Conservation (phyloP, 1,284 basidiomycete genomes). For the Apiotrichum gamsii region DNA sequence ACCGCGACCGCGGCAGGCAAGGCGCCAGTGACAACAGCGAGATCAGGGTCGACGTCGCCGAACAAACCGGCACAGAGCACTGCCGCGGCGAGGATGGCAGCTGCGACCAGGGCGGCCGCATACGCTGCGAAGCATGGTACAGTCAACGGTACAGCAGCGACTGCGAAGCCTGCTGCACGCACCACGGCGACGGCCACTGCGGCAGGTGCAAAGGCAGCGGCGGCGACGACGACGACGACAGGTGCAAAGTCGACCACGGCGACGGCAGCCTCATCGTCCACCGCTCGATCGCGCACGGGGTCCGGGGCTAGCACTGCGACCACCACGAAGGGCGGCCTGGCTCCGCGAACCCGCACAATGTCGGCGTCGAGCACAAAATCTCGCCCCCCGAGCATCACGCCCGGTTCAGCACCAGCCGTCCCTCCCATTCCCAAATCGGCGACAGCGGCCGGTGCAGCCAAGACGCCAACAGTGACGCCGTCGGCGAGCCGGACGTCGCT, state of each 20-base stretch:
- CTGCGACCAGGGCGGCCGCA: background rate
- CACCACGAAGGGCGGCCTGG: background rate
- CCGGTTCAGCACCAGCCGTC: background rate
- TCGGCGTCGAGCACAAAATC: slow-evolving; percentile 9
- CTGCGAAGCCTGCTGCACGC: too few species aligned
- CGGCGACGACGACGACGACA: background rate
- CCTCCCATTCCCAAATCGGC: background rate
- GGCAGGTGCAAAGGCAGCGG: background rate
- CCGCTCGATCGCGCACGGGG: background rate
- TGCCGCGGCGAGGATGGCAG: background rate
- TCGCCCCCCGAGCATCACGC: background rate
- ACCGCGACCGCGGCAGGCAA: background rate
- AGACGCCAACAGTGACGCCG: too few species aligned
- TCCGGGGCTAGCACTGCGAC: background rate
- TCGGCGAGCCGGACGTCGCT: too few species aligned
- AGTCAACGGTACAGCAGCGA: too few species aligned
- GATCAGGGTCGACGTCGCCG: background rate
- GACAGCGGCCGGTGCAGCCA: background rate
- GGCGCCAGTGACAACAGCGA: background rate
- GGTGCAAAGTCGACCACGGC: background rate
- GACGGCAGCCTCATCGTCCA: background rate
- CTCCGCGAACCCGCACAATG: slow-evolving; percentile 7
- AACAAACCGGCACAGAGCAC: background rate
- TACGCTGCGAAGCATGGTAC: too few species aligned
- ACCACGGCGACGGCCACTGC: too few species aligned